Percentiles rank a stretch among this genome's conserved stretches.
Conservation (phyloP, 2,329 filamentous ascomycete species). For the Aspergillus ustus region DNA sequence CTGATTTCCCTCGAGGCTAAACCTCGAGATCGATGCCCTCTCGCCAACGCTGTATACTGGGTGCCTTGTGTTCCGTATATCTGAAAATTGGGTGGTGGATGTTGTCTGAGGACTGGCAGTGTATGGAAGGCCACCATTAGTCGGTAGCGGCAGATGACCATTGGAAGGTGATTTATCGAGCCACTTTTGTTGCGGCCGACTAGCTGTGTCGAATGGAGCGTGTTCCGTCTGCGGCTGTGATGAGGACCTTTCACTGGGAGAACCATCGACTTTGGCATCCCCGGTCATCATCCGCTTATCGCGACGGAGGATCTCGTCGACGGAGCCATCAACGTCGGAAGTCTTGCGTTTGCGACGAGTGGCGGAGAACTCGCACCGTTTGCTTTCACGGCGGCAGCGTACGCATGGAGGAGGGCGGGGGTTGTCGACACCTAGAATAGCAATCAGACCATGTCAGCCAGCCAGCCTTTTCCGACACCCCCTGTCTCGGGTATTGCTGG, state of each 20-base stretch:
- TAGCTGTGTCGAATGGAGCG: constrained; percentile 8
- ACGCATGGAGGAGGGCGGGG: constrained; percentile 93
- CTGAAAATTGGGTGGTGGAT: constrained; percentile 33
- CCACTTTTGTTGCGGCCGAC: constrained; percentile 31
- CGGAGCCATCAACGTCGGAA: constrained; percentile 51
- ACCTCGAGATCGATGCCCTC: constrained; percentile 29
- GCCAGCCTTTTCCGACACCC: neutral
- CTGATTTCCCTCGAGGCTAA: constrained; percentile 55
- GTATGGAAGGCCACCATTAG: constrained; percentile 32
- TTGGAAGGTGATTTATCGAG: constrained; percentile 32
- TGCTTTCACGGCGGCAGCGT: constrained; percentile 90
- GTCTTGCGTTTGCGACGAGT: constrained; percentile 90
- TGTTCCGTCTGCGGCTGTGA: constrained; percentile 33
- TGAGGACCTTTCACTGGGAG: constrained; percentile 28
- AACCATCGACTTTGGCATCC: constrained; percentile 45
- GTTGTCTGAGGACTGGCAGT: constrained; percentile 32
- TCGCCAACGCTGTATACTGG: constrained; percentile 33
- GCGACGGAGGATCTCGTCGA: constrained; percentile 47
- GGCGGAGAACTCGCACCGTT: constrained; percentile 95
- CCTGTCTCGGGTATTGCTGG: neutral
- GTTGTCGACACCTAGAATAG: constrained; percentile 71
- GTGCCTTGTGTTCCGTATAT: constrained; percentile 31
- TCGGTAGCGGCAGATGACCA: constrained; percentile 25
- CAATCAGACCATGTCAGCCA: constrained; percentile 15
- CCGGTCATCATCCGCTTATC: constrained; percentile 58